phyloP scores from a whole-genome alignment of 2,329 filamentous ascomycete species.

The Trichoderma sp. region DNA sequence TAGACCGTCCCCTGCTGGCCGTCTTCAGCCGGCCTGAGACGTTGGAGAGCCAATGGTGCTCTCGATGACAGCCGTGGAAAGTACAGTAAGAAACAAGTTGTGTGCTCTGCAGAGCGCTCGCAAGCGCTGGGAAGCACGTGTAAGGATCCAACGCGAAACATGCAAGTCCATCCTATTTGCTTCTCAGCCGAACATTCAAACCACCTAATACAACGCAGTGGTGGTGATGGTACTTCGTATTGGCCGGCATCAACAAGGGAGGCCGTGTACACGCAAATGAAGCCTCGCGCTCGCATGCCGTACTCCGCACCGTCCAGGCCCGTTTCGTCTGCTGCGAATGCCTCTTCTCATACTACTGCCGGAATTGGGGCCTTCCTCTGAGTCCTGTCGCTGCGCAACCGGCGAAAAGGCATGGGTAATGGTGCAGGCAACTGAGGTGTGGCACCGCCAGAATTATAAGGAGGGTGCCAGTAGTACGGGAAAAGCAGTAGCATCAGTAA shows the following conservation, averaged over 20 bases:
- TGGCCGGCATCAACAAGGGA: not conserved
- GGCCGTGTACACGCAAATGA: not conserved
- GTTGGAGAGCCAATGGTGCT: not conserved
- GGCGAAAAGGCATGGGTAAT: slow-evolving; percentile 22
- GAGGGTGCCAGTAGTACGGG: slow-evolving; percentile 22
- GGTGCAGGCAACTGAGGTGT: slow-evolving; percentile 11
- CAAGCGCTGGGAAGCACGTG: not conserved
- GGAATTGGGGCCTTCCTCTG: slow-evolving; percentile 14
- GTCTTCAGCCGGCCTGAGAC: slow-evolving; percentile 19
- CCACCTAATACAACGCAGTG: not conserved
- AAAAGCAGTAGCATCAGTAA: slow-evolving; percentile 3
- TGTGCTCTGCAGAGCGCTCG: not conserved
- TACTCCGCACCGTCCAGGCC: slow-evolving; percentile 15
- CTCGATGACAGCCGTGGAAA: not conserved
- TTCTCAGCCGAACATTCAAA: not conserved
- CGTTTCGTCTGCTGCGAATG: not conserved
- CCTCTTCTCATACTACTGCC: slow-evolving; percentile 6
- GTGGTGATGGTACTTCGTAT: not conserved
- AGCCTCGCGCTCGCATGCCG: slow-evolving; percentile 14
- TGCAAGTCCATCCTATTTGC: not conserved
- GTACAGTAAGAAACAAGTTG: not conserved
- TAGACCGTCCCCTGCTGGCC: not conserved
- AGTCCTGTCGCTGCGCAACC: slow-evolving; percentile 11
- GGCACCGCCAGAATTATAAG: slow-evolving; percentile 11
- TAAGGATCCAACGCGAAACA: not conserved